Conservation (phyloP, 257 asterid species). For the Solanum sejunctum region DNA sequence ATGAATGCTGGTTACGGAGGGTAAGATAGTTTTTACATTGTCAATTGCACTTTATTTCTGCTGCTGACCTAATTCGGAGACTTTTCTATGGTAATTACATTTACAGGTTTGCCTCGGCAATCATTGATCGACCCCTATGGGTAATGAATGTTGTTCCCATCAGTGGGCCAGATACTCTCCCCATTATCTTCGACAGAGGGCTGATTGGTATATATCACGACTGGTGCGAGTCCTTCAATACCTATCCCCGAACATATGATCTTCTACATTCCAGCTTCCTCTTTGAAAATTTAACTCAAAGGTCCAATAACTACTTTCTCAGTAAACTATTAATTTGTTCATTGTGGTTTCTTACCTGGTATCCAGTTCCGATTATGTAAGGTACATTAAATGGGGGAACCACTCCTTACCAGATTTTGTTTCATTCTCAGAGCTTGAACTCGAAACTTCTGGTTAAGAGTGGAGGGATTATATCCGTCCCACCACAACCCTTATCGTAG, state of each 20-base stretch:
- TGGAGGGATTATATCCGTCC: not conserved
- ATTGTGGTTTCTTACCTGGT: not conserved
- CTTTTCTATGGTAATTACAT: not conserved
- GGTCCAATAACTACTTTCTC: conserved; percentile 15
- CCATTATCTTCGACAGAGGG: conserved; percentile 58
- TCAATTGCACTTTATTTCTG: not conserved
- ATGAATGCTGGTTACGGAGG: conserved; percentile 75
- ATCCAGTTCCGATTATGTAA: not conserved
- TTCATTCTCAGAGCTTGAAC: not conserved
- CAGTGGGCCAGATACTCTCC: conserved; percentile 39
- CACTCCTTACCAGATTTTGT: not conserved
- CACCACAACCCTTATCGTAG: not conserved
- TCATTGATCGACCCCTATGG: conserved; percentile 40
- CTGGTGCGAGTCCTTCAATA: conserved; percentile 70
- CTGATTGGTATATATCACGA: conserved; percentile 67
- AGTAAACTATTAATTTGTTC: not conserved
- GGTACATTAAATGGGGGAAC: not conserved
- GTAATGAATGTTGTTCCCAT: conserved; percentile 69
- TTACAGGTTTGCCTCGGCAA: conserved; percentile 57
- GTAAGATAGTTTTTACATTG: conserved; percentile 14
- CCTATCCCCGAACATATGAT: conserved; percentile 71
- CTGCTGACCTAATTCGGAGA: not conserved
- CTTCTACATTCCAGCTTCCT: conserved; percentile 63
- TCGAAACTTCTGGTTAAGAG: not conserved
- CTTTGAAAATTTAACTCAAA: conserved; percentile 31